Conservation (phyloP, 1,139 yeast species). For the Spathaspora sp. region DNA sequence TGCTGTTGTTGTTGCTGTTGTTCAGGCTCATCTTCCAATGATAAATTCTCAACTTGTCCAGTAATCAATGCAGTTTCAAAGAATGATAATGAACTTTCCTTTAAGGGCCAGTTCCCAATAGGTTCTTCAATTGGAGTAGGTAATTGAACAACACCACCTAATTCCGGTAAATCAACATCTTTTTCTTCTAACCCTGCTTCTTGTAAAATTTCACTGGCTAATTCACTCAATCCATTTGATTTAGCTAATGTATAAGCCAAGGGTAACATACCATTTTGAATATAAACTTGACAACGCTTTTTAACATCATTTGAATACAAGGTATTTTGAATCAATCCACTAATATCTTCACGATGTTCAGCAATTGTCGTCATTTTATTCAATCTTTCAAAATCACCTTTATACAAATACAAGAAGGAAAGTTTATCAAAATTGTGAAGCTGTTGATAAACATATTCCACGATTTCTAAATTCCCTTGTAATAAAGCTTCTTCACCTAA, state of each 20-base stretch:
- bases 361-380: conserved; percentile 88
- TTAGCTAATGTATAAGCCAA: conserved; percentile 93
- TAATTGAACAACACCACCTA: conserved; percentile 40
- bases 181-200: conserved; percentile 67
- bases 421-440: conserved; percentile 84
- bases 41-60: conserved; percentile 71
- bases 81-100: conserved; percentile 68
- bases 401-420: conserved; percentile 79
- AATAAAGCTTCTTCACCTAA: conserved; percentile 82
- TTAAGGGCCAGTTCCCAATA: conserved; percentile 76
- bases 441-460: conserved; percentile 87
- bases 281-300: conserved; percentile 72
- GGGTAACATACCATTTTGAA: conserved; percentile 79
- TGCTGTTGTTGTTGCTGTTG: not conserved
- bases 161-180: conserved; percentile 66
- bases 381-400: conserved; percentile 77
- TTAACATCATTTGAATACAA: conserved; percentile 74
- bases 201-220: conserved; percentile 68
- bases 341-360: conserved; percentile 79
- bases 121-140: conserved; percentile 50
- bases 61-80: conserved; percentile 77
- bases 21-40: conserved; percentile 43
- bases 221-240: conserved; percentile 74
- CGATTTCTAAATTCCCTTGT: conserved; percentile 86
- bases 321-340: conserved; percentile 81